Conservation (phyloP, 257 asterid species). For the Capsicum pubescens region DNA sequence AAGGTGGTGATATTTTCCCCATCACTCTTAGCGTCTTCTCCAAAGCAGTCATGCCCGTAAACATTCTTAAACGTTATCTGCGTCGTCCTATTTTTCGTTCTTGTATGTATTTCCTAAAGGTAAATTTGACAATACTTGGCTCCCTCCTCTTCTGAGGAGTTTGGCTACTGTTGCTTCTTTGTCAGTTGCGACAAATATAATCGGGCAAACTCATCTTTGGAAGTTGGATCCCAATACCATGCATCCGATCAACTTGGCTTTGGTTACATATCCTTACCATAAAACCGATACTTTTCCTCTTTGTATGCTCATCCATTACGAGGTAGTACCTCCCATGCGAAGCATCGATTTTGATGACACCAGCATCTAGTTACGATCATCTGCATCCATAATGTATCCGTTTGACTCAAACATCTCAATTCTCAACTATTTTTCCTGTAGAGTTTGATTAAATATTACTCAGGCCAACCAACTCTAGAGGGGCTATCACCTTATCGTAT, state of each 20-base stretch:
- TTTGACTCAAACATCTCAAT: neutral
- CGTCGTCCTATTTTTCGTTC: neutral
- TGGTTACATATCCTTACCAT: neutral
- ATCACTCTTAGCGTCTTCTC: neutral
- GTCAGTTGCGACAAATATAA: slow-evolving; percentile 4
- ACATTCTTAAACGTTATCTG: too few relatives aligned
- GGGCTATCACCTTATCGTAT: neutral
- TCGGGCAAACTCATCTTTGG: neutral
- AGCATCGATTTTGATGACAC: neutral
- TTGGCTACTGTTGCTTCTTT: neutral
- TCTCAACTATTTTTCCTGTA: neutral
- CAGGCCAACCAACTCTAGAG: slow-evolving; percentile 6
- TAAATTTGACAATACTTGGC: neutral
- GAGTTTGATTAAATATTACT: neutral
- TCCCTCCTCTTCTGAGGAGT: neutral
- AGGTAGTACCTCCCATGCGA: neutral
- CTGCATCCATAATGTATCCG: neutral
- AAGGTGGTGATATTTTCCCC: neutral
- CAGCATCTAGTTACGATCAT: slow-evolving; percentile 10
- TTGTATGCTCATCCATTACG: neutral
- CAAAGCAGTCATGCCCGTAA: neutral
- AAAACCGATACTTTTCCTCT: neutral
- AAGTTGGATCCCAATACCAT: neutral
- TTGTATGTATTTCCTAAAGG: neutral
- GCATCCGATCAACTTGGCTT: neutral